phyloP scores from a whole-genome alignment of 2,329 filamentous ascomycete species.

The Fusarium liriodendri region DNA sequence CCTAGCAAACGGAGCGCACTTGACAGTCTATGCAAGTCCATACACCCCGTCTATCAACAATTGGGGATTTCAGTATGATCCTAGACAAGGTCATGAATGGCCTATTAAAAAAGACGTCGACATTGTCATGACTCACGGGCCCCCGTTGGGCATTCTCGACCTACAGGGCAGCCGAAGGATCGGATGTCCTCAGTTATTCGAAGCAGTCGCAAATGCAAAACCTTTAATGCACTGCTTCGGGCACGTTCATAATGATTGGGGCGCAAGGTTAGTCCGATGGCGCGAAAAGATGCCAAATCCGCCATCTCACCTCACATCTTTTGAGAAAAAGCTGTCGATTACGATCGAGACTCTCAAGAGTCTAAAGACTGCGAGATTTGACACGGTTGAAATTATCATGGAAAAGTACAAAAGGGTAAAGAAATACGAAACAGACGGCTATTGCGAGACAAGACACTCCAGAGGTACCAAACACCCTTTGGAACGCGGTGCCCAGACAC shows the following conservation, averaged over 20 bases:
- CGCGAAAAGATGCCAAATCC: slow-evolving; percentile 30
- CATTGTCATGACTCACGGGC: slow-evolving; percentile 49
- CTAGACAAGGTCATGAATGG: slow-evolving; percentile 34
- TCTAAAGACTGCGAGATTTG: not conserved
- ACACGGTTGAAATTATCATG: not conserved
- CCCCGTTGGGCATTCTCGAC: slow-evolving; percentile 55
- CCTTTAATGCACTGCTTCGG: slow-evolving; percentile 52
- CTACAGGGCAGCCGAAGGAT: slow-evolving; percentile 39
- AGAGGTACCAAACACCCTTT: not conserved
- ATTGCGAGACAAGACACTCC: slow-evolving; percentile 14
- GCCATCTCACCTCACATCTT: slow-evolving; percentile 58
- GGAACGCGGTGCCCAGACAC: slow-evolving; percentile 4
- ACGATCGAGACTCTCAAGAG: slow-evolving; percentile 49
- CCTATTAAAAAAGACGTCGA: slow-evolving; percentile 38
- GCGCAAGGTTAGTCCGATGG: slow-evolving; percentile 60
- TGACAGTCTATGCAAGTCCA: slow-evolving; percentile 59
- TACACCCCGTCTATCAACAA: slow-evolving; percentile 53
- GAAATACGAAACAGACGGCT: not conserved
- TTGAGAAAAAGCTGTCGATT: slow-evolving; percentile 57
- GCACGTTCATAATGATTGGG: slow-evolving; percentile 49
- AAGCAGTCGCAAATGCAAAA: slow-evolving; percentile 37
- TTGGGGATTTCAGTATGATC: slow-evolving; percentile 58
- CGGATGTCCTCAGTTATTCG: slow-evolving; percentile 46
- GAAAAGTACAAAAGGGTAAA: not conserved
- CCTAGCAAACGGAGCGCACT: slow-evolving; percentile 53